A percentile compares a stretch with the other conserved stretches of the same genome.
phyloP scores from a whole-genome alignment of 495 filamentous ascomycete species.

The Clavariopsis aquatica region DNA sequence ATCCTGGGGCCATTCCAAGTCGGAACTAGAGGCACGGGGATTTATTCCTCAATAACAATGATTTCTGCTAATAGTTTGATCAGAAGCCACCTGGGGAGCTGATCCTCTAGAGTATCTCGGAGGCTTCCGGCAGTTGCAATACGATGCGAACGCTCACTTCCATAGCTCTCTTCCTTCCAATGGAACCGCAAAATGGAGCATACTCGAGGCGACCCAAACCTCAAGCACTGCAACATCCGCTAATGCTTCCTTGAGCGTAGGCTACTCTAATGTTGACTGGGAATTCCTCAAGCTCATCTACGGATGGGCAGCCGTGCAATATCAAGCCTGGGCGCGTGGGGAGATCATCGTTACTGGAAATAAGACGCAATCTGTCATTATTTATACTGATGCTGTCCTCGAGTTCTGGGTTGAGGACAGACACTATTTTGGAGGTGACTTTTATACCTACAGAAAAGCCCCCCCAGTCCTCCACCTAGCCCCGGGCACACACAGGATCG shows the following conservation, averaged over 20 bases:
- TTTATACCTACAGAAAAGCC: conserved; percentile 53
- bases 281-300: conserved; percentile 54
- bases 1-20: conserved; percentile 63
- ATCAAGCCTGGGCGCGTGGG: conserved; percentile 61
- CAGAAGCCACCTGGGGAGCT: conserved; percentile 62
- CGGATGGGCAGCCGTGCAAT: conserved; percentile 62
- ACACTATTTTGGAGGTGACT: conserved; percentile 60
- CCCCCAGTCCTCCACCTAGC: conserved; percentile 53
- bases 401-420: conserved; percentile 56
- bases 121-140: conserved; percentile 52
- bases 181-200: conserved; percentile 53
- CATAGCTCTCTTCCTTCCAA: conserved; percentile 54
- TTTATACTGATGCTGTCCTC: conserved; percentile 51
- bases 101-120: conserved; percentile 58
- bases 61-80: conserved; percentile 9
- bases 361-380: conserved; percentile 41
- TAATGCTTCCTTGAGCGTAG: conserved; percentile 47
- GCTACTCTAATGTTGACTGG: conserved; percentile 56
- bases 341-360: conserved; percentile 45
- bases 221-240: conserved; percentile 26
- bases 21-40: conserved; percentile 57
- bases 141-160: conserved; percentile 47
- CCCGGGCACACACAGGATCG: conserved; percentile 54
- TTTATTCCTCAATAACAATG: background rate
- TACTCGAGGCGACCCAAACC: conserved; percentile 38